Conservation (phyloP, 352 stramenopile species). For the Phytophthora megakarya region DNA sequence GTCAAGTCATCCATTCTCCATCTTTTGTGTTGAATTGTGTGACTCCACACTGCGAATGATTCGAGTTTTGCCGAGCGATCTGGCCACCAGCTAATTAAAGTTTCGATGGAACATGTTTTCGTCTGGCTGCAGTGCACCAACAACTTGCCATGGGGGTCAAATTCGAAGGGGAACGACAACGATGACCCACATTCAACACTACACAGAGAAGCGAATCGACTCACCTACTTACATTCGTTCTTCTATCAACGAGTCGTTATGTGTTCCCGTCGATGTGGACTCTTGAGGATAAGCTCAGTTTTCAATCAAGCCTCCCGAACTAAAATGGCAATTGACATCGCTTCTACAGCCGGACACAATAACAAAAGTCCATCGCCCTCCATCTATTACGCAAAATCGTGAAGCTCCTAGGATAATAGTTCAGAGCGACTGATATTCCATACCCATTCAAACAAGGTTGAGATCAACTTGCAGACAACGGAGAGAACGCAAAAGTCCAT, state of each 20-base stretch:
- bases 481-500: neutral
- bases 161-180: no score
- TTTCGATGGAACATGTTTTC: conserved; percentile 25
- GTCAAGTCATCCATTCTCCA: conserved; percentile 2
- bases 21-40: no score
- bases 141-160: no score
- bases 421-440: neutral
- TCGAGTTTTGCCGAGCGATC: conserved; percentile 15
- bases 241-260: conserved; percentile 4
- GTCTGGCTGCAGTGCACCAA: no score
- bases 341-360: neutral
- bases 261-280: neutral
- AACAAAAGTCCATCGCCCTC: neutral
- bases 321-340: neutral
- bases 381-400: neutral
- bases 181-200: no score
- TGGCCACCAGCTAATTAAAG: conserved; percentile 24
- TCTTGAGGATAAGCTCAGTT: conserved; percentile 1
- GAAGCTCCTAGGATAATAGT: neutral
- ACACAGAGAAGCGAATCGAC: neutral
- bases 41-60: no score
- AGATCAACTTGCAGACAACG: neutral
- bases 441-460: neutral
- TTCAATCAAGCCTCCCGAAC: neutral
- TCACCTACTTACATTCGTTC: neutral